phyloP scores from a whole-genome alignment of 2,329 filamentous ascomycete species.

The Colletotrichum cuscutae region DNA sequence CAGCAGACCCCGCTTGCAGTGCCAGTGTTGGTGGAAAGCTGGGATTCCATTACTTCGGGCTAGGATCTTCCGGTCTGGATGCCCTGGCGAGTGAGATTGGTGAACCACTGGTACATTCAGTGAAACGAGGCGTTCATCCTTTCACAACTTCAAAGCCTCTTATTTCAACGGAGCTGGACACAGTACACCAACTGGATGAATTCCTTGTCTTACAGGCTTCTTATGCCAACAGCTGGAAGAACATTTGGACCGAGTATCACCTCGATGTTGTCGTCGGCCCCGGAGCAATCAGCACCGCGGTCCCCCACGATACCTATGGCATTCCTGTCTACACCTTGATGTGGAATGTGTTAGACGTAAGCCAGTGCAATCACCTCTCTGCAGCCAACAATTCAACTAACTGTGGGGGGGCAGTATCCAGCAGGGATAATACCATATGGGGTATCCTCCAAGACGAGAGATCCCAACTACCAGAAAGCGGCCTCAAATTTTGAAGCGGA shows the following conservation, averaged over 20 bases:
- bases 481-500: slow-evolving; percentile 43
- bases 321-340: slow-evolving; percentile 57
- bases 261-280: slow-evolving; percentile 63
- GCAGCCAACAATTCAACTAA: not conserved
- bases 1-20: slow-evolving; percentile 42
- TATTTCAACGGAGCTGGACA: slow-evolving; percentile 40
- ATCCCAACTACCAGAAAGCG: slow-evolving; percentile 44
- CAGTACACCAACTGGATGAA: slow-evolving; percentile 51
- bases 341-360: slow-evolving; percentile 63
- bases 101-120: slow-evolving; percentile 55
- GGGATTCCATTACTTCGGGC: slow-evolving; percentile 53
- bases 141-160: slow-evolving; percentile 41
- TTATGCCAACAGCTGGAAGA: slow-evolving; percentile 52
- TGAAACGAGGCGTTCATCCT: slow-evolving; percentile 39
- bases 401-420: slow-evolving; percentile 51
- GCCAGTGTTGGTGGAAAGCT: slow-evolving; percentile 43
- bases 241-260: slow-evolving; percentile 50
- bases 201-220: slow-evolving; percentile 48
- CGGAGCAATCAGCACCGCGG: slow-evolving; percentile 60
- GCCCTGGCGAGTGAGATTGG: slow-evolving; percentile 45
- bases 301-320: slow-evolving; percentile 61
- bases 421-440: slow-evolving; percentile 59
- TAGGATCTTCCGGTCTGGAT: slow-evolving; percentile 43
- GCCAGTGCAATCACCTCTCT: slow-evolving; percentile 36
- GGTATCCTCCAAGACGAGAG: slow-evolving; percentile 52